These are phyloP conservation scores for Perkinsus marinus DNA, from an alignment of 169 alveolate species.

Conservation along the genomic window DNA sequence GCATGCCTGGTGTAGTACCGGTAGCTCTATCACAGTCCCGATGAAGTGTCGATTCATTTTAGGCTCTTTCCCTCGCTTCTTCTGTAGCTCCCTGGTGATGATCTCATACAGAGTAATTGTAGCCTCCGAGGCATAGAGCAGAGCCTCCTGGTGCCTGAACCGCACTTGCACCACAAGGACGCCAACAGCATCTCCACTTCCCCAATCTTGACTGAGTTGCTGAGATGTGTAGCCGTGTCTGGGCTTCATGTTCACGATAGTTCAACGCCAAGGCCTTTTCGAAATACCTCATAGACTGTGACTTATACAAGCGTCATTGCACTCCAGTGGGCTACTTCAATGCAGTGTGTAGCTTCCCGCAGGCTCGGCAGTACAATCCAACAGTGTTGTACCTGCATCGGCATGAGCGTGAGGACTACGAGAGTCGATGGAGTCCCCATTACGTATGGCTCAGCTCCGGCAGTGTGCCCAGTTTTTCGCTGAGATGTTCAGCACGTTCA, in stretches of 20 bases:
- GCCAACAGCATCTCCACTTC: not conserved
- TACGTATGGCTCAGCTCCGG: not conserved
- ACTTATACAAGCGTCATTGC: not conserved
- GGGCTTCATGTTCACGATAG: not conserved
- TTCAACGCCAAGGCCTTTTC: not conserved
- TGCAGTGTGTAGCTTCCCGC: not conserved
- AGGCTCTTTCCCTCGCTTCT: not conserved
- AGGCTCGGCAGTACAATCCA: not conserved
- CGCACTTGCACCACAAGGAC: not conserved
- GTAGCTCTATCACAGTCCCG: no score
- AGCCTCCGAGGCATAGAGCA: not conserved
- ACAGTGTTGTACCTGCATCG: not conserved
- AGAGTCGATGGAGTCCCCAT: not conserved
- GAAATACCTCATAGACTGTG: not conserved
- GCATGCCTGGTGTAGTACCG: no score
- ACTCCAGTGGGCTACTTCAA: not conserved
- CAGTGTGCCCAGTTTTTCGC: not conserved
- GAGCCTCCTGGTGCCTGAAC: not conserved
- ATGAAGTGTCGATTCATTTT: no score
- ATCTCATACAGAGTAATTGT: not conserved
- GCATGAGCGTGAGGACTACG: not conserved
- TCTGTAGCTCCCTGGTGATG: not conserved
- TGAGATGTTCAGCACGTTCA: not conserved
- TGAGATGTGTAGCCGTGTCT: not conserved
- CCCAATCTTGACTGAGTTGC: not conserved